Conservation (phyloP, 352 stramenopile species). For the Pythium phragmiticola region DNA sequence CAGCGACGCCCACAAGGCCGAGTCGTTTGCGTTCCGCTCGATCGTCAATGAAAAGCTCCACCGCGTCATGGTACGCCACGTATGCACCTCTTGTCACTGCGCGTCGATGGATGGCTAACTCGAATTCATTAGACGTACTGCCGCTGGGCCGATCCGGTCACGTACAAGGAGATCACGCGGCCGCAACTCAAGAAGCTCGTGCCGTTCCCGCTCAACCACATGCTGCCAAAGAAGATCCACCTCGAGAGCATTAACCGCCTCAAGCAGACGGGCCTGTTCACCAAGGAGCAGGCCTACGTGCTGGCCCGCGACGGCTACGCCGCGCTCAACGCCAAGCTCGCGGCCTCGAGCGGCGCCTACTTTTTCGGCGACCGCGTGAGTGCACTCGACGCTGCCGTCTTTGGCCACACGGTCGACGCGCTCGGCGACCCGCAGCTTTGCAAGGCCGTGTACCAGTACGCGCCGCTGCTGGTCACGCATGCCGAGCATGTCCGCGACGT, state of each 20-base stretch:
- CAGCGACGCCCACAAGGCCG: conserved; percentile 67
- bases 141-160: conserved; percentile 81
- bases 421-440: conserved; percentile 71
- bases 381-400: conserved; percentile 75
- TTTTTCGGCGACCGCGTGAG: conserved; percentile 73
- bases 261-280: conserved; percentile 49
- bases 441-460: conserved; percentile 71
- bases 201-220: conserved; percentile 80
- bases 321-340: conserved; percentile 78
- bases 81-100: no score
- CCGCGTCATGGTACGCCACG: conserved; percentile 48
- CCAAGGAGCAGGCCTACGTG: conserved; percentile 82
- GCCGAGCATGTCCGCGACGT: conserved; percentile 68
- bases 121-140: conserved; percentile 51
- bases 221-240: conserved; percentile 86
- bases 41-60: conserved; percentile 85
- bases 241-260: conserved; percentile 62
- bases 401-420: conserved; percentile 82
- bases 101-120: not conserved
- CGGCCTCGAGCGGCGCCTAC: conserved; percentile 44
- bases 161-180: conserved; percentile 82
- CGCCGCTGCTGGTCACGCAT: conserved; percentile 67
- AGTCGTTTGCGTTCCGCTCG: conserved; percentile 79
- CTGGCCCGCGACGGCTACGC: conserved; percentile 85
- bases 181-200: conserved; percentile 79